Base-by-base conservation (phyloP, 768 basidiomycete species). In the Termitomyces sp. region DNA sequence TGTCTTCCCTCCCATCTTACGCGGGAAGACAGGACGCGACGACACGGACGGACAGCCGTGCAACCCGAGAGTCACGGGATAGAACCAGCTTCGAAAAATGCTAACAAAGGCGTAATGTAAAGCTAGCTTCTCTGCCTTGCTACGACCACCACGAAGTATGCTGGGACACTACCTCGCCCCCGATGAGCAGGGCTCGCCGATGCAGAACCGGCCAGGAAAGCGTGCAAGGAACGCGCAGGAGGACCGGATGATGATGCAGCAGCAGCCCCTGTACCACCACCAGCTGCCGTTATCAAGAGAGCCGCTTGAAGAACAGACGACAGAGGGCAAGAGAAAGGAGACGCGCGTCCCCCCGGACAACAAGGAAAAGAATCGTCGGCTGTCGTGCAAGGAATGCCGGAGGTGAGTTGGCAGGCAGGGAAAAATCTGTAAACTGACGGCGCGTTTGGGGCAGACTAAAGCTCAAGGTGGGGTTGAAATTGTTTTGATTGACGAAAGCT, bases 361-460 rank as follows among this genome's bases (percentile, higher is more conserved):
- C 54, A 79, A 78, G 56, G 74, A 76, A 58, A 74, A 73, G 53
- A 76, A 73, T 61, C 73, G 78, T 48, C 74, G 73, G 57, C 59
- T 80, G 25, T 81, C 80, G 21, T 82, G 81, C 63, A 77, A 75
- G 57, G 81, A 82, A 63, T 82, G 81, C 68, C 73, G 81, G 19
- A 70, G 81, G 80, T 75, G 53, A 53, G 69, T 67, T 27, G 34
- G 27, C n/a, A n/a, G n/a, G n/a, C n/a, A n/a, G n/a, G n/a, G n/a
- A n/a, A n/a, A n/a, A n/a, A n/a, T n/a, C n/a, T n/a, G n/a, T n/a
- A n/a, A 27, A 54, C 35, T 37, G 46, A 42, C 44, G 27, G 8
- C n/a, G 49, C 29, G 12, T 4, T 25, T 47, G 29, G 32, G 9
- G 12, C 42, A 82, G 80, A 57, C 64, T 81, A 57, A 82, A 82